Evolutionary conservation across 495 filamentous ascomycete species (phyloP).

Genomic region (Aspergillus carlsbadensis): DNA sequence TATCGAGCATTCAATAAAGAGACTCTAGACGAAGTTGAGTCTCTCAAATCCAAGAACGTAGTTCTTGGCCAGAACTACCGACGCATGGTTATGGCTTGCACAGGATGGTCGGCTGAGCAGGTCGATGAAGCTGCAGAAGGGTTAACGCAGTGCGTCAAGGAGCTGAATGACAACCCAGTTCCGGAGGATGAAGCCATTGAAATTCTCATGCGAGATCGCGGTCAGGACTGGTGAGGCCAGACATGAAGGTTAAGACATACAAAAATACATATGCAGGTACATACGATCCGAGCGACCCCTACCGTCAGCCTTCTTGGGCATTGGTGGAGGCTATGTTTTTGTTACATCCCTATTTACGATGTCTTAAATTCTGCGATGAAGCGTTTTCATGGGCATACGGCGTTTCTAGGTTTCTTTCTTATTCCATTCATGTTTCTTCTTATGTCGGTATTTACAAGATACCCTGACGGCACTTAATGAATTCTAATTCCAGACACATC

Average conservation of each 20-base stretch:
- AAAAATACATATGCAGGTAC: constrained; percentile 19
- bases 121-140: constrained; percentile 49
- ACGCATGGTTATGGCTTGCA: constrained; percentile 51
- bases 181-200: constrained; percentile 49
- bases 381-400: constrained; percentile 14
- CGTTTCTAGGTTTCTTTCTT: constrained; percentile 9
- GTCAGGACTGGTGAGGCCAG: constrained; percentile 44
- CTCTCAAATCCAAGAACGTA: constrained; percentile 44
- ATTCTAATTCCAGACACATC: constrained; percentile 11
- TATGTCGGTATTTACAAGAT: constrained; percentile 26
- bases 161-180: constrained; percentile 49
- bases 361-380: not conserved
- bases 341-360: constrained; percentile 1
- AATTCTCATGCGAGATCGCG: constrained; percentile 49
- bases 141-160: constrained; percentile 46
- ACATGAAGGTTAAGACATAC: not conserved
- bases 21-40: constrained; percentile 37
- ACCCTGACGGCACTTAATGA: constrained; percentile 24
- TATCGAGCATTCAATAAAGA: constrained; percentile 39
- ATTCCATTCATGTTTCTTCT: constrained; percentile 9
- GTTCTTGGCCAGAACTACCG: constrained; percentile 48
- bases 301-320: not conserved
- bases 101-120: constrained; percentile 44
- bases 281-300: not conserved
- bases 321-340: not conserved